Percentiles rank a stretch among this genome's conserved stretches.
Evolutionary conservation across 305 asterid genomes (phyloP).

Genomic region (Fraxinus ornus): DNA sequence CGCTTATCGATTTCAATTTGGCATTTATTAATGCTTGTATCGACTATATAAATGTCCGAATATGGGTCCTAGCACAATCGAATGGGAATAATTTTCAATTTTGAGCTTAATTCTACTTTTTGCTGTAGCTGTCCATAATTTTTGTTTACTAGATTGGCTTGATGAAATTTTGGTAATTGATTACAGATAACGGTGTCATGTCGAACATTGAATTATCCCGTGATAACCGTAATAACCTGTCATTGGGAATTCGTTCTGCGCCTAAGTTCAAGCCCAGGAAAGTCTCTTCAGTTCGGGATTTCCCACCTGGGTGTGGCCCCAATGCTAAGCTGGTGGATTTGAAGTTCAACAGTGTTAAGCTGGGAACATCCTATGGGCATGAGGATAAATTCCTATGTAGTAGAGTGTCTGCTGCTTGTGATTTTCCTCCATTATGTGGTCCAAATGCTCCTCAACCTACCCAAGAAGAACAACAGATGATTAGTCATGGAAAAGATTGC

Average conservation of each 20-base stretch:
- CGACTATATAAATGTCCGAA: background rate
- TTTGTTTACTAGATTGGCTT: background rate
- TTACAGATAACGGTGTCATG: background rate
- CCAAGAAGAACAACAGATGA: conserved; percentile 25
- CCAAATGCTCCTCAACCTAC: conserved; percentile 24
- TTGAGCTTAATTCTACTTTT: background rate
- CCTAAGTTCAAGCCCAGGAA: background rate
- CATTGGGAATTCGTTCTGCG: conserved; percentile 7
- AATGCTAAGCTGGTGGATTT: conserved; percentile 23
- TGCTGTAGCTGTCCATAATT: background rate
- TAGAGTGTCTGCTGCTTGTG: conserved; percentile 64
- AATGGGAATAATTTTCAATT: background rate
- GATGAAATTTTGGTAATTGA: background rate
- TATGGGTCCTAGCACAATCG: background rate
- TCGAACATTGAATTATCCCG: background rate
- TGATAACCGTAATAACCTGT: conserved; percentile 28
- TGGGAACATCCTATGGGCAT: conserved; percentile 25
- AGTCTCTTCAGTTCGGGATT: conserved; percentile 59
- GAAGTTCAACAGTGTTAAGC: background rate
- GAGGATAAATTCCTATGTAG: conserved; percentile 47
- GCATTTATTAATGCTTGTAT: background rate
- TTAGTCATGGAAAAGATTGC: conserved; percentile 25
- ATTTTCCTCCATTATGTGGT: conserved; percentile 67
- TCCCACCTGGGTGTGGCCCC: conserved; percentile 73
- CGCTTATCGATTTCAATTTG: background rate